Conservation (phyloP, 495 filamentous ascomycete species). For the Lepidopterella palustris region DNA sequence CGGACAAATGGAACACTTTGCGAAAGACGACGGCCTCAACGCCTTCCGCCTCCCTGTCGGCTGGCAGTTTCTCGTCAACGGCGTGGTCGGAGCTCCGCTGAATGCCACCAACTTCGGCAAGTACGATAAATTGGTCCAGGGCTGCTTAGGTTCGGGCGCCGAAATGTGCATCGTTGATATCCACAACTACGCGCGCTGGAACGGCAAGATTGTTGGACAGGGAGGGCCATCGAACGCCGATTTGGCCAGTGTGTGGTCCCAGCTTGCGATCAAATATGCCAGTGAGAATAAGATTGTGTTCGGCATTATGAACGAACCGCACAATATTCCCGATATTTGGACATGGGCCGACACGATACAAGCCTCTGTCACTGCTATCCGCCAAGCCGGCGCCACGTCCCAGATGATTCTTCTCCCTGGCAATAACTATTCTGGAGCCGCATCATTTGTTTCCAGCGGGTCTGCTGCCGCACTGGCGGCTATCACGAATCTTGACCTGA, state of each 20-base stretch:
- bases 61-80: constrained; percentile 52
- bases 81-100: constrained; percentile 44
- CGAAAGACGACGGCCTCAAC: constrained; percentile 46
- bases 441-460: constrained; percentile 41
- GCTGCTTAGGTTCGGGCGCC: constrained; percentile 50
- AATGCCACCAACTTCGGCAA: constrained; percentile 44
- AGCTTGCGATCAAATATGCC: constrained; percentile 52
- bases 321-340: constrained; percentile 40
- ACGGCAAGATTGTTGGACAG: constrained; percentile 54
- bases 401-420: constrained; percentile 50
- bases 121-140: constrained; percentile 53
- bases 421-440: constrained; percentile 45
- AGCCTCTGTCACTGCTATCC: constrained; percentile 52
- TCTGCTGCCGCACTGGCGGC: constrained; percentile 43
- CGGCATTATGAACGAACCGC: constrained; percentile 60
- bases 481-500: constrained; percentile 51
- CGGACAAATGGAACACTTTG: constrained; percentile 53
- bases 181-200: constrained; percentile 57
- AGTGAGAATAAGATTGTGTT: constrained; percentile 46
- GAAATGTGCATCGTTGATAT: constrained; percentile 52
- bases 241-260: constrained; percentile 51
- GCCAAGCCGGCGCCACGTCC: constrained; percentile 49
- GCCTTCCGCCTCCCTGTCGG: constrained; percentile 52
- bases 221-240: constrained; percentile 50
- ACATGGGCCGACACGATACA: constrained; percentile 50